Evolutionary conservation across 805 yeast genomes (phyloP), one percentile per base, ranked within the genome.

Genomic region (Teunomyces aglyptinius): DNA sequence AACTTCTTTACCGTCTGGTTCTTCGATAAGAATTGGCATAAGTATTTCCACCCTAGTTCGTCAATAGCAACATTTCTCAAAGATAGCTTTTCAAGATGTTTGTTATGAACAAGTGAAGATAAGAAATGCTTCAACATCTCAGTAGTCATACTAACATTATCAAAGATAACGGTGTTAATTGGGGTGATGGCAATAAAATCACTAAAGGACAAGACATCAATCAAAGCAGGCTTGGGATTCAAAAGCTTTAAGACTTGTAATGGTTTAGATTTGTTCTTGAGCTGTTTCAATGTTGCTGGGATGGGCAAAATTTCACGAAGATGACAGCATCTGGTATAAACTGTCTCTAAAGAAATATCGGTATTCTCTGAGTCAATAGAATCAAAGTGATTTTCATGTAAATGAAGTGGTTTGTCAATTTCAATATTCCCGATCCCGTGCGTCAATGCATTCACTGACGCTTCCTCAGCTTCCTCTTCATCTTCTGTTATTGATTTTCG

Each of bases 321-420:
- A 49, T 75, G 79, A 46, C 80, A 75, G 54, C 80, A 75, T 20
- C 80, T 52, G 1, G 79, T 73, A 54, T 80, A 80, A 12, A 80
- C 61, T 11, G 71, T 62, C 47, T 80, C 85, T 41, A 80, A 60
- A 2, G 81, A 63, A 1, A 76, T 55, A 10, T 59, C 56, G 1
- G 57, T 53, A 7, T 43, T 41, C 7, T 52, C 57, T 6, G 52
- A 53, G 1, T 50, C 59, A 3, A 63, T 65, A 38, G 63, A 68
- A 15, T 64, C 72, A 55, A 81, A 82, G 32, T 73, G 70, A 45
- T 77, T 72, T 51, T 80, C 85, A 60, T 82, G 85, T 19, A 72
- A 45, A 61, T 81, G 86, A 36, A 86, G 77, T 2, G 92, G 92
- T 50, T 81, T 85, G 59, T 86, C 95, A 54, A 86, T 85, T 49